Conservation (phyloP, 208 protist species). For the Vickermania spadyakhi region DNA sequence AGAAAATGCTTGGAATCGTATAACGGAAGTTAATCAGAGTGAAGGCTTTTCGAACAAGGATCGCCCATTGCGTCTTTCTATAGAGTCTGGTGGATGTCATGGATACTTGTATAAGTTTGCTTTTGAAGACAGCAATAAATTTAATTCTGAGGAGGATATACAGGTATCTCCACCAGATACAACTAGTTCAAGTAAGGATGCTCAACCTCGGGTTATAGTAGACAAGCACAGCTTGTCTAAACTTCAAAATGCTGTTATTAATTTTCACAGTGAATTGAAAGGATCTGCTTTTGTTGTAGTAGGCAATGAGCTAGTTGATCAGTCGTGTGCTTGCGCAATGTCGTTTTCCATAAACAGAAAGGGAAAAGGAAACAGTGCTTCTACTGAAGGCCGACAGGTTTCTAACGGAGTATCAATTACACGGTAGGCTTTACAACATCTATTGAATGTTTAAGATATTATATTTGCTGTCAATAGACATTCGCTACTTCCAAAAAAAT, state of each 20-base stretch:
- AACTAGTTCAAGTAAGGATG: slow-evolving; percentile 12
- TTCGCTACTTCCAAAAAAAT: too few relatives aligned
- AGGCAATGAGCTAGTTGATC: slow-evolving; percentile 82
- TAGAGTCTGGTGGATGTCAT: slow-evolving; percentile 86
- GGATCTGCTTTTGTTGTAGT: slow-evolving; percentile 83
- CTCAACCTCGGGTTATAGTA: slow-evolving; percentile 40
- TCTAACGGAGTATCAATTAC: too few relatives aligned
- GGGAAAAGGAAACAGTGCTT: too few relatives aligned
- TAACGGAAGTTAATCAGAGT: slow-evolving; percentile 59
- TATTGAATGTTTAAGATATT: too few relatives aligned
- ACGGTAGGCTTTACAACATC: too few relatives aligned
- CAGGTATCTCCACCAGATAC: slow-evolving; percentile 49
- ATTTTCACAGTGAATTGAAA: slow-evolving; percentile 87
- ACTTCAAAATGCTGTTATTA: slow-evolving; percentile 59
- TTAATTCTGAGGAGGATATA: slow-evolving; percentile 61
- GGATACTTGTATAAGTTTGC: slow-evolving; percentile 86
- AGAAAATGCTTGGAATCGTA: slow-evolving; percentile 55
- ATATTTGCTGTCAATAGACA: too few relatives aligned
- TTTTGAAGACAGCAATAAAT: slow-evolving; percentile 34
- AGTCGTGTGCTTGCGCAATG: slow-evolving; percentile 83
- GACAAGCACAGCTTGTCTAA: slow-evolving; percentile 64
- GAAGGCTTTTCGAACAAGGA: slow-evolving; percentile 68
- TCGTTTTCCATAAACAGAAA: slow-evolving; percentile 64
- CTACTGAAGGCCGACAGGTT: too few relatives aligned
- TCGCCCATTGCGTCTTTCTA: slow-evolving; percentile 66